These are phyloP conservation scores for Diaporthe sp. DNA, from an alignment of 2,329 filamentous ascomycete genomes.

Conservation along the genomic window DNA sequence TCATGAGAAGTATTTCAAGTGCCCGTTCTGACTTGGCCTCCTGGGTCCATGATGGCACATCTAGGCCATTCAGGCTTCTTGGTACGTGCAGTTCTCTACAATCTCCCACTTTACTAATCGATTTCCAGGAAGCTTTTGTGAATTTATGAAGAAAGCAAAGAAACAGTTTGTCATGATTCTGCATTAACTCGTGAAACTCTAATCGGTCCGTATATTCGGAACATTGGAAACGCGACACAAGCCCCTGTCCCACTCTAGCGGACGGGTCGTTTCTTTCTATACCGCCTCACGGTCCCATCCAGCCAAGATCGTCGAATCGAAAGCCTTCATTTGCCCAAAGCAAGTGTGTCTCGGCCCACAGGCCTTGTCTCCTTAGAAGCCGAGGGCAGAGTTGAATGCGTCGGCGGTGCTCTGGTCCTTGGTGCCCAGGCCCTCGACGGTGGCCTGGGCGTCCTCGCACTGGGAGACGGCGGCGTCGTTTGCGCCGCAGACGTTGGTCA, in stretches of 20 bases:
- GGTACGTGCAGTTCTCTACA: not conserved
- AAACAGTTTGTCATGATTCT: not conserved
- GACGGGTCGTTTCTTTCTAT: not conserved
- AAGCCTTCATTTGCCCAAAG: not conserved
- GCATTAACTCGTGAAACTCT: conserved; percentile 8
- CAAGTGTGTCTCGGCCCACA: not conserved
- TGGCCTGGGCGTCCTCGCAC: conserved; percentile 62
- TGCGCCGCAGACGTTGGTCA: conserved; percentile 71
- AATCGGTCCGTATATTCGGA: not conserved
- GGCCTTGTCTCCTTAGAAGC: conserved; percentile 49
- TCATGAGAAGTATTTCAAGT: not conserved
- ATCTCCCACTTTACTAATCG: not conserved
- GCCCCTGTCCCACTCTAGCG: not conserved
- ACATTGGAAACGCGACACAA: not conserved
- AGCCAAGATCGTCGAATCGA: too few species aligned
- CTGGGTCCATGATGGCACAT: not conserved
- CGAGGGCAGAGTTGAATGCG: conserved; percentile 60
- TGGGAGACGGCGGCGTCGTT: conserved; percentile 66
- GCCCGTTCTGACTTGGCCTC: not conserved
- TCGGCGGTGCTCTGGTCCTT: conserved; percentile 63
- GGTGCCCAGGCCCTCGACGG: conserved; percentile 64
- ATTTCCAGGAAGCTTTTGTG: too few species aligned
- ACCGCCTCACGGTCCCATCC: not conserved
- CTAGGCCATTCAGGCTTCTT: not conserved
- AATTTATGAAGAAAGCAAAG: not conserved